Percentiles rank a stretch among this genome's conserved stretches.
These are phyloP conservation scores for Cladosporium sp. DNA, from an alignment of 2,329 filamentous ascomycete species.

Conservation along the genomic window DNA sequence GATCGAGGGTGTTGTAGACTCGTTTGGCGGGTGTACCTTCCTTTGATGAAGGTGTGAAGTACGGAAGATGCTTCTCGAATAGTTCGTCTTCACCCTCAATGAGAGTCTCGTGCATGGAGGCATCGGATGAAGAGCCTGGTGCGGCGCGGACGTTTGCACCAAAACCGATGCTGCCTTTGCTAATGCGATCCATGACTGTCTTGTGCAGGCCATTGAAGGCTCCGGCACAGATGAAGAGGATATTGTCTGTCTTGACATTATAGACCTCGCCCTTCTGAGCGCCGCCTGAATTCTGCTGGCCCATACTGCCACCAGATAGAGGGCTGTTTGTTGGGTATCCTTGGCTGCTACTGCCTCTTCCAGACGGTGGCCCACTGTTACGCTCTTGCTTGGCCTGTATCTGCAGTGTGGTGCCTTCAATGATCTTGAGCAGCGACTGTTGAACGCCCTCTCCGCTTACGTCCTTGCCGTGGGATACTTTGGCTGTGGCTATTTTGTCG, in stretches of 20 bases:
- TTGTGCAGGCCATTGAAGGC: slow-evolving; percentile 94
- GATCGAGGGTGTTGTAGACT: slow-evolving; percentile 72
- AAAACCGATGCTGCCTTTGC: slow-evolving; percentile 86
- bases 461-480: slow-evolving; percentile 85
- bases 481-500: slow-evolving; percentile 91
- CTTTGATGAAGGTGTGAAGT: slow-evolving; percentile 46
- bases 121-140: slow-evolving; percentile 41
- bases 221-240: slow-evolving; percentile 94
- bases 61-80: slow-evolving; percentile 49
- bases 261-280: slow-evolving; percentile 59
- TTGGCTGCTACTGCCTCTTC: slow-evolving; percentile 21
- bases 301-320: slow-evolving; percentile 39
- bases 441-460: slow-evolving; percentile 96
- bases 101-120: slow-evolving; percentile 60
- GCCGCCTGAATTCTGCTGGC: slow-evolving; percentile 28
- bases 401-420: slow-evolving; percentile 92
- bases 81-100: slow-evolving; percentile 59
- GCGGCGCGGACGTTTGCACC: slow-evolving; percentile 72
- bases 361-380: slow-evolving; percentile 37
- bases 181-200: slow-evolving; percentile 80
- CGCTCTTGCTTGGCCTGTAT: slow-evolving; percentile 82
- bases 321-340: slow-evolving; percentile 41
- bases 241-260: slow-evolving; percentile 89
- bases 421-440: slow-evolving; percentile 90
- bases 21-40: slow-evolving; percentile 35